phyloP scores from a whole-genome alignment of 164 flowering plant species.

The Nymphaea thermarum region DNA sequence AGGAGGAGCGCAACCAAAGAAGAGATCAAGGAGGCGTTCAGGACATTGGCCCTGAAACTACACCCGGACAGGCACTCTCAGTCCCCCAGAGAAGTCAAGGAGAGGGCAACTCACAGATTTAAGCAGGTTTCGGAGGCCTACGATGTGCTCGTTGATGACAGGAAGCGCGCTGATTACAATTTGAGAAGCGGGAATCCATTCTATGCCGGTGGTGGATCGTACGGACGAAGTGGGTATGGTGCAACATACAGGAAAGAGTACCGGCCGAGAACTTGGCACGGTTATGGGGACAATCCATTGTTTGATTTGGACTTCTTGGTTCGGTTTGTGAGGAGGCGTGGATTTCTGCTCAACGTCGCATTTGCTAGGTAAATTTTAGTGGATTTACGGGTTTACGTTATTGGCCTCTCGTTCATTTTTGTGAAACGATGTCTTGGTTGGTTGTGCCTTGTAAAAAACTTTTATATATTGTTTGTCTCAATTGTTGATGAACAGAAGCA shows the following conservation, averaged over 20 bases:
- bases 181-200: background rate
- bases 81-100: conserved; percentile 34
- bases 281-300: conserved; percentile 3
- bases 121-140: conserved; percentile 81
- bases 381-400: background rate
- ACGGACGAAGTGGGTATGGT: conserved; percentile 4
- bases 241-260: conserved; percentile 3
- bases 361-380: conserved; percentile 41
- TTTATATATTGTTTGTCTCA: background rate
- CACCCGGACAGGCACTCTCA: conserved; percentile 83
- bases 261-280: conserved; percentile 5
- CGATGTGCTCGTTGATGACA: conserved; percentile 56
- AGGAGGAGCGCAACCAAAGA: conserved; percentile 41
- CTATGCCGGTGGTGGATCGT: conserved; percentile 1
- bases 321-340: conserved; percentile 30
- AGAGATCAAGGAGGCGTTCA: conserved; percentile 69
- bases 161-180: conserved; percentile 61
- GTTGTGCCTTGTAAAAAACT: no score
- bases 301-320: conserved; percentile 21
- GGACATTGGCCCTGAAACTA: conserved; percentile 52
- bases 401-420: background rate
- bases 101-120: conserved; percentile 43
- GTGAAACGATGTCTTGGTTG: background rate
- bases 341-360: conserved; percentile 49
- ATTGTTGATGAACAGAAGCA: background rate